Base-by-base conservation (phyloP, 352 stramenopile genomes). In the Pythium scleroteichum region DNA sequence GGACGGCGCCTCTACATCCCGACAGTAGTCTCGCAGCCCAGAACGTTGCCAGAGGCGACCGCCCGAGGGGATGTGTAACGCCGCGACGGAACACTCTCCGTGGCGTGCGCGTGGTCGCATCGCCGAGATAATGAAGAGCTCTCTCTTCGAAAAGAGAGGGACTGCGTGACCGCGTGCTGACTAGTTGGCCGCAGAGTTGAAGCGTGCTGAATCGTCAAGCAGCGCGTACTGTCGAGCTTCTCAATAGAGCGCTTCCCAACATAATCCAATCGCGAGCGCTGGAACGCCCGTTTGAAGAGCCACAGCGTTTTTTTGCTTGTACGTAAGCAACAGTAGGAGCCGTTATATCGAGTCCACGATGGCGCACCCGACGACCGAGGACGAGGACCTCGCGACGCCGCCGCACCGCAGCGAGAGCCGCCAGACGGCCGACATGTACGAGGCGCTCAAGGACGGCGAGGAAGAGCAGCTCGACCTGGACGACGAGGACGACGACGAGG, bases 261-360 rank as follows among this genome's bases (percentile, higher is more conserved):
- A 24, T 1, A 44, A 44, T 51, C 26, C 20, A 20, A 22, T 42
- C 33, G 29, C 19, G 14, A n/a, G 50, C 20, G 17, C 27, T 55
- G 41, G 40, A 33, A 53, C 52, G 54, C 38, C 49, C 39, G 52
- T 69, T 69, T 68, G 61, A 68, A 68, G 61, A 68, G 61, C 62
- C 41, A 60, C 52, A 51, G 42, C 45, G 39, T 56, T 13, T 35
- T 35, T 35, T 35, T 10, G 29, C 29, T 35, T 35, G 29, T 35
- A 5, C 29, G 29, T 35, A 35, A 5, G 29, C 29, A 10, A 35
- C 29, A 10, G 29, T 10, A 35, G 29, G 29, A 35, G n/a, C 29
- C 29, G 29, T 35, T 35, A 35, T 10, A 1, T 14, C 44, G 45
- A 35, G 22, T 33, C 27, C 39, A 40, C 8, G 3, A 59, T 59